Base-by-base conservation (phyloP, 805 yeast species). In the Blastobotrys mokoenaii region DNA sequence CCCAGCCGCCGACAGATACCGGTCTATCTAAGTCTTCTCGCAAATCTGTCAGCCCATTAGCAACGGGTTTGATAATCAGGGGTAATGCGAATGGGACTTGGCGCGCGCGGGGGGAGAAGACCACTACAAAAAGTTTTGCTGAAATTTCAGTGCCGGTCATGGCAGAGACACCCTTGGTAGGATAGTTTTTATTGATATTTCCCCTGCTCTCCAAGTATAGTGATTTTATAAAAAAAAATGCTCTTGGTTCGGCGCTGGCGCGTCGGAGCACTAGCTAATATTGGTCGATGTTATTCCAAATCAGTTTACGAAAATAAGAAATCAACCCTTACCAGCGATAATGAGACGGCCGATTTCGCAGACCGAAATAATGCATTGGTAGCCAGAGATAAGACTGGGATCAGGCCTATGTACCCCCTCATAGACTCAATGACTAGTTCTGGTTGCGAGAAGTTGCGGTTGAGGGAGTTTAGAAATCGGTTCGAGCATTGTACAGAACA, bases 291-390 rank as follows among this genome's bases (percentile, higher is more conserved):
- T 6, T 38, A 38, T 16, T 20, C 41, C 7, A 38, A 12, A 10
- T 14, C 32, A 25, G 38, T 17, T 4, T 22, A 10, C 41, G 11
- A 27, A n/a, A 22, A 38, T 15, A 38, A 38, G n/a, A 40, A 40
- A n/a, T n/a, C 18, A 9, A 36, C 33, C 8, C 38, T 41, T 10
- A 41, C 37, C 20, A 32, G 30, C 8, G 36, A 39, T 2, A 45
- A 48, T 16, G 39, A 40, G 6, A 14, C 30, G 11, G 49, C 53
- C 1, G 53, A 50, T 27, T 50, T 50, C 32, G 50, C 48, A 16
- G 22, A 42, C 38, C 39, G 55, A 27, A 50, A 46, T 18, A 17
- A 18, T 14, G 14, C 14, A 8, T n/a, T 47, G 15, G 11, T 25
- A 20, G 18, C 17, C n/a, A 12, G 16, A 15, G 32, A 36, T 17